phyloP scores from a whole-genome alignment of 176 grass and related monocot species.

The Oryza glaberrima region DNA sequence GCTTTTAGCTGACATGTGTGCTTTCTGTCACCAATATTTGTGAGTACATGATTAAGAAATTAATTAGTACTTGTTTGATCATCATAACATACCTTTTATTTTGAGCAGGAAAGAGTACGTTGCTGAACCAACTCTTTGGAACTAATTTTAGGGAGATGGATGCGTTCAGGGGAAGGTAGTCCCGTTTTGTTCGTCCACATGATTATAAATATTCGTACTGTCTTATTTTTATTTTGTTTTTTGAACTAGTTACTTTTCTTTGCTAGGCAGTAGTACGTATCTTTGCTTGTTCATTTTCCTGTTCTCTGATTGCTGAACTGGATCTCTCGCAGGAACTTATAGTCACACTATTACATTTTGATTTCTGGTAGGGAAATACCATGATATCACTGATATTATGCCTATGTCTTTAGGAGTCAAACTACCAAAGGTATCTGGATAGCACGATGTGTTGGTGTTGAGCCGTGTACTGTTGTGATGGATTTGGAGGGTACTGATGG shows the following conservation, averaged over 20 bases:
- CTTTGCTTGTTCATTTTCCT: background rate
- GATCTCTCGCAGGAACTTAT: background rate
- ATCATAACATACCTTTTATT: slow-evolving; percentile 6
- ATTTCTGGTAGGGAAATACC: background rate
- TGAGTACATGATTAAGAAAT: background rate
- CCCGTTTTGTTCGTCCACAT: background rate
- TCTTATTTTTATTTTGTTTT: background rate
- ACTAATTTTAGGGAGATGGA: slow-evolving; percentile 97
- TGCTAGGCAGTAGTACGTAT: background rate
- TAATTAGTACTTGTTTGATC: background rate
- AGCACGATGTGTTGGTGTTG: slow-evolving; percentile 69
- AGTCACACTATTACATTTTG: background rate
- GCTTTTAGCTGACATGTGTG: background rate
- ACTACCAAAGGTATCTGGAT: slow-evolving; percentile 99
- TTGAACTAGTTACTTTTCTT: slow-evolving; percentile 7
- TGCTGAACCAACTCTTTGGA: slow-evolving; percentile 88
- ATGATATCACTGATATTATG: background rate
- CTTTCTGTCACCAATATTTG: background rate
- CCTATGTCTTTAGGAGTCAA: slow-evolving; percentile 73
- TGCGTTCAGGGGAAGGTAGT: slow-evolving; percentile 89
- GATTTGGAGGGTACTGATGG: slow-evolving; percentile 97
- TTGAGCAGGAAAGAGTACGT: slow-evolving; percentile 90
- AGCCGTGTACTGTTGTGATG: slow-evolving; percentile 90
- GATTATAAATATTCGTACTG: background rate
- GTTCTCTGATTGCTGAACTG: slow-evolving; percentile 25